These are phyloP conservation scores for Dothideomycetes sp. DNA, from an alignment of 2,329 filamentous ascomycete genomes.

Conservation along the genomic window DNA sequence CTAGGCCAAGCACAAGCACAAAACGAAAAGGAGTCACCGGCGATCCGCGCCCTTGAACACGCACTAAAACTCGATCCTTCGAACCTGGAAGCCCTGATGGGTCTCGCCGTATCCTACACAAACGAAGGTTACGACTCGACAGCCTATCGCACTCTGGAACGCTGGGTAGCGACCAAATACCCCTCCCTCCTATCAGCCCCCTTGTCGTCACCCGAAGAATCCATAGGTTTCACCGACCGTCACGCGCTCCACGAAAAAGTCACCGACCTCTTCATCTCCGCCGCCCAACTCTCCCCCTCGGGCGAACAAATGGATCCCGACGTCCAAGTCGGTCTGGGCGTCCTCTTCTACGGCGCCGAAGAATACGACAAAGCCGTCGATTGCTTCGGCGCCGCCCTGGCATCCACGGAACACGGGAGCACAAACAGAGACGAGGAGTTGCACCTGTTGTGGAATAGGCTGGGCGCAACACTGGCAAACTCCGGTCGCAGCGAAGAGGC, in stretches of 20 bases:
- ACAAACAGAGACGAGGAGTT: conserved; percentile 79
- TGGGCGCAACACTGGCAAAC: conserved; percentile 93
- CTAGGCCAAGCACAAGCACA: conserved; percentile 89
- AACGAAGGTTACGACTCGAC: conserved; percentile 98
- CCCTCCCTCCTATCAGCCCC: conserved; percentile 66
- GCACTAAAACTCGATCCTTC: conserved; percentile 79
- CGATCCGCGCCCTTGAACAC: conserved; percentile 86
- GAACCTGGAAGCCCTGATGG: conserved; percentile 87
- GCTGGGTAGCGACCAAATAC: conserved; percentile 95
- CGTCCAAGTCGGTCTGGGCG: conserved; percentile 92
- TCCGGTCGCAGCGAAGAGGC: conserved; percentile 88
- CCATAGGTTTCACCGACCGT: conserved; percentile 90
- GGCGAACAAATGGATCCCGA: conserved; percentile 97
- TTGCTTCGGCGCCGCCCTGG: conserved; percentile 89
- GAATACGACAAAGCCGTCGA: conserved; percentile 98
- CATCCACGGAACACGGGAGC: conserved; percentile 71
- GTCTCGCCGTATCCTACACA: conserved; percentile 89
- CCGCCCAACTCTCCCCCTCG: conserved; percentile 81
- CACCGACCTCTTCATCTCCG: conserved; percentile 81
- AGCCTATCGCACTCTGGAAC: conserved; percentile 89
- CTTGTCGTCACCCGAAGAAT: conserved; percentile 61
- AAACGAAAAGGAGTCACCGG: conserved; percentile 96
- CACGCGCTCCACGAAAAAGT: conserved; percentile 83
- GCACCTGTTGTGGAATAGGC: conserved; percentile 92
- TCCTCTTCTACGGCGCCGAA: conserved; percentile 94